Base-by-base conservation (phyloP, 176 grass and related monocot genomes). In the Cenchrus americanus region DNA sequence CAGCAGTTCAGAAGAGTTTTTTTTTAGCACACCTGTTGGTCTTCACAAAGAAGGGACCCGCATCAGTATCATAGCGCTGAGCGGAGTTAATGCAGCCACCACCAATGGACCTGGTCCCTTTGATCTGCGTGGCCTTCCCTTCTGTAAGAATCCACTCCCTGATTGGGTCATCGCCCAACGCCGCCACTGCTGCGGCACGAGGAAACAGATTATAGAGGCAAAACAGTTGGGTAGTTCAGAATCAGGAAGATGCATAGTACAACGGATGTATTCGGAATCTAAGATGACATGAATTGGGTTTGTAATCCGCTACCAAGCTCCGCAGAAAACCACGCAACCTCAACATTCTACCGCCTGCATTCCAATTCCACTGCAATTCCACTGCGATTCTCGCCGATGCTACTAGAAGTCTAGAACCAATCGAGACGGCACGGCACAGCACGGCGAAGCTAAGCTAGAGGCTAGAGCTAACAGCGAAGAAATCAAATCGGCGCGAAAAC, bases 91-190 rank as follows among this genome's bases (percentile, higher is more conserved):
- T 92, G 47, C 91, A 99, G 22, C 96, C 96, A 62, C 96, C 87
- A 27, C 89, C 91, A 18, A 99, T 79, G 47, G 96, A 87, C 69
- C 91, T 89, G 66, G 88, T 90, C 85, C 91, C 87, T 69, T 86
- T 92, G 66, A 99, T 99, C 63, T 87, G 66, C 1, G 85, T 92
- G 69, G 93, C 96, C 79, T 99, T 99, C 52, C 96, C 96, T 88
- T 99, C 89, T 6, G 91, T 94, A 13, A 96, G 91, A 80, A 99
- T 96, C 96, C 96, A 99, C 47, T 95, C 83, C 51, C 79, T 90
- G 84, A 96, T 84, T 10, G 91, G 96, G 61, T 98, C 96, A 57
- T 94, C 81, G 23, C 87, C 83, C 64, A 92, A 50, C 13, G 80
- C 83, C 7, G 93, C 87, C 93, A 96, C 96, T 96, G 87, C 22